A percentile compares a stretch with the other conserved stretches of the same genome.
Evolutionary conservation across 495 filamentous ascomycete species (phyloP).

Genomic region (Penicillium verhagenii): DNA sequence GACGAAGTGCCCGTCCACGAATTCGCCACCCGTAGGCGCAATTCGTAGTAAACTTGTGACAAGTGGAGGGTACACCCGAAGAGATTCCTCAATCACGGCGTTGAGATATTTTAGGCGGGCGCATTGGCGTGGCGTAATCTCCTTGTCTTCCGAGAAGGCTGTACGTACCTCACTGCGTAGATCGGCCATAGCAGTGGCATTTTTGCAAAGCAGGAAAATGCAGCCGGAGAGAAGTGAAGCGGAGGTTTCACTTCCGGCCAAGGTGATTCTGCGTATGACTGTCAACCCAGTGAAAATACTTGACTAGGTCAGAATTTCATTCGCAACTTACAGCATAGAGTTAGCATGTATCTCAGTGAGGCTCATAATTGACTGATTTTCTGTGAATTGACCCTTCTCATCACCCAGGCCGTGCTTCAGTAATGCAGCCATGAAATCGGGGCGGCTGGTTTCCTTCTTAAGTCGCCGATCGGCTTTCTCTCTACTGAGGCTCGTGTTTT

Average conservation of each 20-base stretch:
- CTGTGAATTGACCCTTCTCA: not conserved
- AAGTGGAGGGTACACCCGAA: conserved; percentile 1
- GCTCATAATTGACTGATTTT: not conserved
- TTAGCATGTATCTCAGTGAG: not conserved
- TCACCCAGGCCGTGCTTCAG: not conserved
- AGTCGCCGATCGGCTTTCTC: no score
- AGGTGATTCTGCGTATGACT: not conserved
- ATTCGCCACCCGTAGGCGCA: not conserved
- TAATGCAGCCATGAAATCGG: no score
- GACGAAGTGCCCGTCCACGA: not conserved
- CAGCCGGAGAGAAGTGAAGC: not conserved
- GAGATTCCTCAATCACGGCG: conserved; percentile 6
- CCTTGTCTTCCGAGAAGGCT: not conserved
- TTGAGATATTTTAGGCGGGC: conserved; percentile 1
- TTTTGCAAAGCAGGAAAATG: not conserved
- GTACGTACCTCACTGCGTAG: not conserved
- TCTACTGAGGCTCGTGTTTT: no score
- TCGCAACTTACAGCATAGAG: not conserved
- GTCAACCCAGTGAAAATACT: not conserved
- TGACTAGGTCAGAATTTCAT: not conserved
- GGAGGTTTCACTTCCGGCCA: conserved; percentile 2
- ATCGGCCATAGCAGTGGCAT: not conserved
- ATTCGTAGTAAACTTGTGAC: not conserved
- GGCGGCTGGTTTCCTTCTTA: no score
- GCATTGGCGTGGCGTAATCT: not conserved